Conservation (phyloP, 1,139 yeast species). For the Kazachstania sp. region DNA sequence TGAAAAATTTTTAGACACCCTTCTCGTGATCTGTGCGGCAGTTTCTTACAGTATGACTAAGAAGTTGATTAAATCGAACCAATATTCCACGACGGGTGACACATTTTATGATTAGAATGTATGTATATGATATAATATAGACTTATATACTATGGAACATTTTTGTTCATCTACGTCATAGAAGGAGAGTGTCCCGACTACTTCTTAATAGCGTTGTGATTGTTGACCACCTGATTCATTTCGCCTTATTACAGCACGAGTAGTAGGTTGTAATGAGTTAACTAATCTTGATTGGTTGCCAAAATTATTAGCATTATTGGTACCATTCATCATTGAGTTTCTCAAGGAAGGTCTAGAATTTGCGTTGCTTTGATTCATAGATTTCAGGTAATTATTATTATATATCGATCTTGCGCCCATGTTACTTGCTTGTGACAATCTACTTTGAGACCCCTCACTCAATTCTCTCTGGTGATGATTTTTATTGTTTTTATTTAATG, state of each 20-base stretch:
- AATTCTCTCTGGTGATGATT: neutral
- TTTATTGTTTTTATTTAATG: constrained; percentile 11
- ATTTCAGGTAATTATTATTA: constrained; percentile 3
- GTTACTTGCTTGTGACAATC: neutral
- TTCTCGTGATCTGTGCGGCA: too few species aligned
- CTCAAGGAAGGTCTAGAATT: constrained; percentile 17
- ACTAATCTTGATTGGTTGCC: constrained; percentile 19
- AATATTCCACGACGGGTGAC: too few species aligned
- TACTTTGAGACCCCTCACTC: constrained; percentile 2
- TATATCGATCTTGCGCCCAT: constrained; percentile 6
- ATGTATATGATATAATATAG: too few species aligned
- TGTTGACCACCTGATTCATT: constrained; percentile 20
- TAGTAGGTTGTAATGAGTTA: constrained; percentile 28
- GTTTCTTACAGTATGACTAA: too few species aligned
- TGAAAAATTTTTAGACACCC: too few species aligned
- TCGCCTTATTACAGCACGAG: constrained; percentile 30
- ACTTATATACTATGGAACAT: too few species aligned
- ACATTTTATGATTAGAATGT: too few species aligned
- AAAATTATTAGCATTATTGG: constrained; percentile 6
- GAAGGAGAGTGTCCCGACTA: neutral
- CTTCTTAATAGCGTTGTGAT: neutral
- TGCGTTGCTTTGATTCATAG: constrained; percentile 5
- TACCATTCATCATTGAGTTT: constrained; percentile 12
- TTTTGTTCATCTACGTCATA: neutral
- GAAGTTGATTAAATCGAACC: too few species aligned